Evolutionary conservation across 2,329 filamentous ascomycete species (phyloP), one percentile per base, ranked within the genome.

Genomic region (Ciborinia camelliae): DNA sequence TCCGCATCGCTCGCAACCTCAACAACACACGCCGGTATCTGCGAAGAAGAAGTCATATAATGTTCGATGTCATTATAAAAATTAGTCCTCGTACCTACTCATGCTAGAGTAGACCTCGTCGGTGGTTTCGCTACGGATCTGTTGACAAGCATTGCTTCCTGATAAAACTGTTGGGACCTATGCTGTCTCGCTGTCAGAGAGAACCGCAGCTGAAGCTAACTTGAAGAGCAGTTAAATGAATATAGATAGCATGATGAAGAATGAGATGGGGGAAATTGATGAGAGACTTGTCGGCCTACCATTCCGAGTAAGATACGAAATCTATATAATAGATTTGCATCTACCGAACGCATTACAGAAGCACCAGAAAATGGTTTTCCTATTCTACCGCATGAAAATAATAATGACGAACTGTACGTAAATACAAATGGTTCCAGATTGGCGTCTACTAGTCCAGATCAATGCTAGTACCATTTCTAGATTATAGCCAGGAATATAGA

Each of bases 1-100:
- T 75, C 73, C 10, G 67, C 50, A 1, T 68, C 65, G 0, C 67
- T 69, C 0, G 62, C 70, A 8, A 69, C 69, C 48, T 74, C 67
- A 26, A 75, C 66, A n/a, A 74, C 73, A 50, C 74, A 76, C 0
- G 66, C 57, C 7, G 74, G 66, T 2, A 43, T 68, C 18, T 75
- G 65, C 4, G 58, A 69, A 1, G 73, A 75, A 3, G 74, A 74
- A 1, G 62, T 60, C 65, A 75, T 73, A 68, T 72, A 75, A 60
- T 75, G 74, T 4, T 67, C 18, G n/a, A 35, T 71, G 14, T 63
- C 63, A 20, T 14, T 15, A 4, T 14, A 28, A 30, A 67, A 73
- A 54, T 54, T 63, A n/a, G 28, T 9, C 10, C 26, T 58, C 43
- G 41, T 26, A 28, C 30, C 26, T 26, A 28, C 30, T 35, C 23